Base-by-base conservation (phyloP, 163 green algal genomes). In the Trebouxiophyceae sp. region DNA sequence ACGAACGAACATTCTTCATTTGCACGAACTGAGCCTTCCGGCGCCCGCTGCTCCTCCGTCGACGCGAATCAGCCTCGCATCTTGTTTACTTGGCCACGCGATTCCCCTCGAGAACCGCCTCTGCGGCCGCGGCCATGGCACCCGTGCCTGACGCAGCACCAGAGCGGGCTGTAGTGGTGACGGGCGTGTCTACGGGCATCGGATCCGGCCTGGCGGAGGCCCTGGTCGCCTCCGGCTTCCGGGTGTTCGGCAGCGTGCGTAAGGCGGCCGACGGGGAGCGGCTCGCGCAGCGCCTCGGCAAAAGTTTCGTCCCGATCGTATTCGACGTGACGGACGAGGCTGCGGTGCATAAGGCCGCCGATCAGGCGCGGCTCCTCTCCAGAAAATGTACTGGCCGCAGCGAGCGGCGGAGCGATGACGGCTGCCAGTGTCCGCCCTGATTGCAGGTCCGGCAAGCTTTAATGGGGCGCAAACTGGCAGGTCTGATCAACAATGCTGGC, bases 401-500 rank as follows among this genome's bases (percentile, higher is more conserved):
- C n/a, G n/a, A n/a, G n/a, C n/a, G n/a, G n/a, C n/a, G n/a, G n/a
- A n/a, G n/a, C n/a, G n/a, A n/a, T n/a, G n/a, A n/a, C n/a, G n/a
- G n/a, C n/a, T n/a, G n/a, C n/a, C n/a, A n/a, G n/a, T n/a, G n/a
- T n/a, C n/a, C n/a, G n/a, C n/a, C n/a, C n/a, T n/a, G n/a, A n/a
- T n/a, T n/a, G n/a, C 26, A 50, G 39, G 39, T 50, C 12, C 12
- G 19, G 39, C 12, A 50, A 16, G 39, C 39, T 12, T 16, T 50
- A 16, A 50, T n/a, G 39, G 39, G 39, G 39, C 12, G 39, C 12
- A 50, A 12, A 16, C 34, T 69, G 26, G 45, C 57, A 32, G 63
- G 33, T 0, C 54, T 69, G 54, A 28, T 69, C 54, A 69, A 69
- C 63, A 69, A 69, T 29, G 63, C 63, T 1, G 63, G 63, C 29